Percentiles rank a stretch among this genome's conserved stretches.
These are phyloP conservation scores for Eimeria mitis DNA, from an alignment of 169 alveolate genomes.

Conservation along the genomic window DNA sequence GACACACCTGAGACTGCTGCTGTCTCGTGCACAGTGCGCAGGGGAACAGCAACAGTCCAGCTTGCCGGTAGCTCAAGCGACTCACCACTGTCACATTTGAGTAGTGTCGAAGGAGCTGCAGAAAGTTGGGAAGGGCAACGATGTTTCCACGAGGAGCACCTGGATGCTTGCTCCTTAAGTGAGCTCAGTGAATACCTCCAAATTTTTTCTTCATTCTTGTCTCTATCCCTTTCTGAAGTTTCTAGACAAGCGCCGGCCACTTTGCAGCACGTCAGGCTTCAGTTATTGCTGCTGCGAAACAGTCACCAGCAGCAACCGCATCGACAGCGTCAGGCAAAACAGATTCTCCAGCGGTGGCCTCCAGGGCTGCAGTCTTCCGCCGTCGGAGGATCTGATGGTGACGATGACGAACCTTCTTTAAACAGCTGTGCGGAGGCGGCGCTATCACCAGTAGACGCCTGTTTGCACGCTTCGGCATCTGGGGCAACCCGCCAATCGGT, in stretches of 20 bases:
- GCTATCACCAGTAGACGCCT: slow-evolving; percentile 4
- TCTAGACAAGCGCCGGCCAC: slow-evolving; percentile 37
- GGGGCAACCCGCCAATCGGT: slow-evolving; percentile 25
- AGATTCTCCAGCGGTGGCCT: not conserved
- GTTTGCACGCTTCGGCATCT: not conserved
- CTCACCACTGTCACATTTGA: not conserved
- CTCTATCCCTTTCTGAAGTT: slow-evolving; percentile 27
- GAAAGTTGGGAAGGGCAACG: slow-evolving; percentile 51
- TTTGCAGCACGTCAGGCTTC: slow-evolving; percentile 42
- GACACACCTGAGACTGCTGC: not conserved
- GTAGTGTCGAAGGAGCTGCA: slow-evolving; percentile 28
- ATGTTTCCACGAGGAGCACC: slow-evolving; percentile 25
- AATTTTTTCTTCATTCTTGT: slow-evolving; percentile 31
- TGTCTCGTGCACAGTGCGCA: not conserved
- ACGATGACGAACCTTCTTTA: not conserved
- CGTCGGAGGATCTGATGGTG: slow-evolving; percentile 15
- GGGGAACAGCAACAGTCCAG: not conserved
- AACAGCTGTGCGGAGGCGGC: not conserved
- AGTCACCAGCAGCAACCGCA: slow-evolving; percentile 23
- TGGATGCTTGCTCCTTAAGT: slow-evolving; percentile 31
- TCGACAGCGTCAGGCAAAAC: slow-evolving; percentile 1
- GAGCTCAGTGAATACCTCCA: slow-evolving; percentile 23
- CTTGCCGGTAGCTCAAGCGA: not conserved
- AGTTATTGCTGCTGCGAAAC: slow-evolving; percentile 42
- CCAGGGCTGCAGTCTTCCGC: not conserved